A percentile compares a stretch with the other conserved stretches of the same genome.
These are phyloP conservation scores for Physcomitrium patens DNA, from an alignment of 225 moss, liverwort and hornwort species.

Conservation along the genomic window DNA sequence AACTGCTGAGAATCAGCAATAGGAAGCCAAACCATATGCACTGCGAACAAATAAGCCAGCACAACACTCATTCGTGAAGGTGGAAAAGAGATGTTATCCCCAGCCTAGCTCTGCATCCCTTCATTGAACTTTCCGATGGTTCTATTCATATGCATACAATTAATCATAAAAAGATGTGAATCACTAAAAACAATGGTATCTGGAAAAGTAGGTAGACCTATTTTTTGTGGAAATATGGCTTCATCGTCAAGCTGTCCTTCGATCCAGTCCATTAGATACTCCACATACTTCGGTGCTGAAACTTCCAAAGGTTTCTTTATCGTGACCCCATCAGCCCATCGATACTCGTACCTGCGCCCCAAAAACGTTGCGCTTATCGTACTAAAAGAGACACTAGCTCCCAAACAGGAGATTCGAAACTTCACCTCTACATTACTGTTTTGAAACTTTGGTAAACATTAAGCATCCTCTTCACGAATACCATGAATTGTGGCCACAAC, in stretches of 20 bases:
- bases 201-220: slow-evolving; percentile 37
- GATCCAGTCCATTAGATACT: slow-evolving; percentile 83
- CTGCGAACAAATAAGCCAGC: too few species aligned
- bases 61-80: too few species aligned
- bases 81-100: too few species aligned
- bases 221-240: slow-evolving; percentile 75
- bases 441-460: background rate
- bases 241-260: slow-evolving; percentile 76
- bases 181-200: background rate
- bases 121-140: too few species aligned
- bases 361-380: background rate
- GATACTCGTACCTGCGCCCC: slow-evolving; percentile 62
- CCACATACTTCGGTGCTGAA: slow-evolving; percentile 77
- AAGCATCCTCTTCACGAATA: too few species aligned
- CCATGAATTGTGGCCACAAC: background rate
- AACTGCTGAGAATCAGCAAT: too few species aligned
- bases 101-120: too few species aligned
- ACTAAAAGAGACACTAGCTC: too few species aligned
- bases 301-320: slow-evolving; percentile 80
- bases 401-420: too few species aligned
- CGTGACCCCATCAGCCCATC: slow-evolving; percentile 78
- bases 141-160: background rate
- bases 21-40: too few species aligned
- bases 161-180: background rate
- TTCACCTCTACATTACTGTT: too few species aligned